Conservation (phyloP, 768 basidiomycete species). For the Fomitopsis pulvina region DNA sequence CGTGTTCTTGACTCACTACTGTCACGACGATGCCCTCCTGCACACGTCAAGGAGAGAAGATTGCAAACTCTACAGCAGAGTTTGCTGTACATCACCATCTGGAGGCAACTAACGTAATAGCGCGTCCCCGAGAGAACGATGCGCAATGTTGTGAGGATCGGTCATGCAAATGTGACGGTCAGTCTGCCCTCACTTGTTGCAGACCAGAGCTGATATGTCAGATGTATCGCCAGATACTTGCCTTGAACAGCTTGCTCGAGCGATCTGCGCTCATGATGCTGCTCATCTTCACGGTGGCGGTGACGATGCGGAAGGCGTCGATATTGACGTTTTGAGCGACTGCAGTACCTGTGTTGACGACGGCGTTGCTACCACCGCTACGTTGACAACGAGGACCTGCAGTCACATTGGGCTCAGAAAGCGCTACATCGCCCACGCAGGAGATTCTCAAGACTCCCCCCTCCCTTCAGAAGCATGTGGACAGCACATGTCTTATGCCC, state of each 20-base stretch:
- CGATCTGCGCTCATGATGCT: conserved; percentile 22
- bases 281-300: conserved; percentile 18
- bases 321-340: background rate
- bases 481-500: conserved; percentile 19
- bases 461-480: conserved; percentile 19
- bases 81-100: no score
- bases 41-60: no score
- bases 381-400: background rate
- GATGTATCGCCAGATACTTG: conserved; percentile 14
- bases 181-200: conserved; percentile 2
- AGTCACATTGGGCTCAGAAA: conserved; percentile 13
- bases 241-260: conserved; percentile 20
- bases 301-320: background rate
- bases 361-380: background rate
- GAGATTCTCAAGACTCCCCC: background rate
- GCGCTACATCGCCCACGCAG: conserved; percentile 1
- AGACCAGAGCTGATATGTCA: background rate
- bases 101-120: no score
- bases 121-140: background rate
- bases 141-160: conserved; percentile 17
- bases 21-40: no score
- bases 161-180: conserved; percentile 22
- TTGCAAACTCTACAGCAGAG: no score
- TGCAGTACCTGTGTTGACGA: conserved; percentile 1
- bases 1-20: no score